Base-by-base conservation (phyloP, 2,329 filamentous ascomycete species). In the Colletotrichum incanum region DNA sequence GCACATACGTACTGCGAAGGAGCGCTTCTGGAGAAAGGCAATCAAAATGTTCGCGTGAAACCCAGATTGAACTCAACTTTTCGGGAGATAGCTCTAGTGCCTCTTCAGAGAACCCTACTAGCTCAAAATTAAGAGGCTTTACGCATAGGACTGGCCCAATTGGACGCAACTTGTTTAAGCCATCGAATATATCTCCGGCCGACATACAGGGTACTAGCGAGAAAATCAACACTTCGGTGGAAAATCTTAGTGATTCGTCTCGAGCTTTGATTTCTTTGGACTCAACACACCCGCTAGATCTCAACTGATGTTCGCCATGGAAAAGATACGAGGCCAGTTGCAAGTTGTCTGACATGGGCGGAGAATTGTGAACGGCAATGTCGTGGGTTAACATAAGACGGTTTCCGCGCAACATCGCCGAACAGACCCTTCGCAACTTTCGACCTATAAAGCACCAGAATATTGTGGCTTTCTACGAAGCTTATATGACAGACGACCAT, bases 21-120 rank as follows among this genome's bases (percentile, higher is more conserved):
- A 76, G 39, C 67, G 72, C 31, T 73, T 74, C 55, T 75, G 31
- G 73, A 75, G 66, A 49, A 62, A 68, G 43, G 72, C 65, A 2
- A 68, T 66, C 9, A 67, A 73, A 50, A 41, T 67, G n/a, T n/a
- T n/a, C n/a, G 45, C 45, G 45, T 7, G 23, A 47, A 47, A 47
- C 45, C 20, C 7, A 47, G 43, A 47, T 47, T 47, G 20, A 47
- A n/a, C 45, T 47, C 45, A 23, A 20, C 45, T 47, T 47, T 47
- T 47, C 7, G 20, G 45, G 45, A 47, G 45, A 47, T 47, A 47
- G 45, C 2, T 47, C 45, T 47, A 3, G 5, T 2, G 11, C 45
- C 20, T 23, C 45, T 47, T 47, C 7, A 47, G 45, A 47, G 45
- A 47, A 47, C 45, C 45, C 45, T 47, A 47, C 20, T 0, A 47